A percentile compares a stretch with the other conserved stretches of the same genome.
phyloP scores from a whole-genome alignment of 257 asterid species.

The Salvia rosmarinus region DNA sequence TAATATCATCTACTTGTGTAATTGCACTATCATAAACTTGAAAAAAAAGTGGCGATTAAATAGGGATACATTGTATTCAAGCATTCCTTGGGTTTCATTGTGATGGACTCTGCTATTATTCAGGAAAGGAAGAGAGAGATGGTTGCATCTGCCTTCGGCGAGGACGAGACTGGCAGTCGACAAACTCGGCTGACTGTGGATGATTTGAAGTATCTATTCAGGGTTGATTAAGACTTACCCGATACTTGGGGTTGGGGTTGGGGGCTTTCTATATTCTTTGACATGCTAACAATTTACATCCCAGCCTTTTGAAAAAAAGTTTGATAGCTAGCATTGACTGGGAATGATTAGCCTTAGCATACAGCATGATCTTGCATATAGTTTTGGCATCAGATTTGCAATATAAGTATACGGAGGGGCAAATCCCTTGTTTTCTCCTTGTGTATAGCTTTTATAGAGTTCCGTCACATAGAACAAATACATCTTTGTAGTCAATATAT shows the following conservation, averaged over 20 bases:
- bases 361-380: conserved; percentile 22
- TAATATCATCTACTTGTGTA: background rate
- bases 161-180: conserved; percentile 69
- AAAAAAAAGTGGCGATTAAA: too few species aligned
- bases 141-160: conserved; percentile 97
- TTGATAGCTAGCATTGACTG: conserved; percentile 33
- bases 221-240: conserved; percentile 27
- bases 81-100: background rate
- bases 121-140: conserved; percentile 91
- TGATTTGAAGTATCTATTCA: conserved; percentile 78
- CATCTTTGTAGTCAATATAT: conserved; percentile 25
- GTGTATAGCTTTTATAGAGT: conserved; percentile 30
- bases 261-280: conserved; percentile 40
- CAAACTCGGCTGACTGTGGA: conserved; percentile 81
- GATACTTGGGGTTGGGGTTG: too few species aligned
- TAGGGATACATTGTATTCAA: too few species aligned
- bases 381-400: conserved; percentile 5
- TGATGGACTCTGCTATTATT: background rate
- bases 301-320: conserved; percentile 36
- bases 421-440: conserved; percentile 11
- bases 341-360: conserved; percentile 22
- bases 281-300: conserved; percentile 39
- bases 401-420: conserved; percentile 3
- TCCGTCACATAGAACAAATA: conserved; percentile 17
- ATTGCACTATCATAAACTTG: too few species aligned